Evolutionary conservation across 2,329 filamentous ascomycete genomes (phyloP).

Genomic region (Westerdykella sp.): DNA sequence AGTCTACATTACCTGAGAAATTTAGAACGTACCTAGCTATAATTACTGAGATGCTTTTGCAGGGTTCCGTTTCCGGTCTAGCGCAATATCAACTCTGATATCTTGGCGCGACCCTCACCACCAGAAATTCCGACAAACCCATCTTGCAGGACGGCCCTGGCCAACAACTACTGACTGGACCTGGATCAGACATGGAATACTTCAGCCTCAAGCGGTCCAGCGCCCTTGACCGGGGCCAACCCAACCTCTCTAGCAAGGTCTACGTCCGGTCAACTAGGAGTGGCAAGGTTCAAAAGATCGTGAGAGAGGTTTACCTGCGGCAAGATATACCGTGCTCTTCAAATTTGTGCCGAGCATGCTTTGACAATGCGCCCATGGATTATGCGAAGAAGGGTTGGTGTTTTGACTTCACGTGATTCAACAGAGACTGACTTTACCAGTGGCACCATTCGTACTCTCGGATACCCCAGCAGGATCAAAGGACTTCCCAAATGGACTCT

Average conservation of each 20-base stretch:
- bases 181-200: conserved; percentile 27
- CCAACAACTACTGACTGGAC: conserved; percentile 2
- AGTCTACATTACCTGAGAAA: too few species aligned
- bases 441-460: conserved; percentile 78
- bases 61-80: too few species aligned
- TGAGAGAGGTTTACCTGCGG: conserved; percentile 89
- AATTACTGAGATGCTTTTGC: not conserved
- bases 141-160: conserved; percentile 6
- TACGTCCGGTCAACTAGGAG: conserved; percentile 92
- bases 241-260: conserved; percentile 88
- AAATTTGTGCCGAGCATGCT: conserved; percentile 72
- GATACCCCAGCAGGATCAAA: conserved; percentile 81
- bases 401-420: conserved; percentile 6
- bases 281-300: conserved; percentile 98
- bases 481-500: conserved; percentile 78
- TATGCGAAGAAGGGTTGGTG: conserved; percentile 66
- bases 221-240: conserved; percentile 50
- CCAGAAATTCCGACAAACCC: conserved; percentile 18
- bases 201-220: conserved; percentile 54
- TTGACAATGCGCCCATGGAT: conserved; percentile 68
- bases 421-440: conserved; percentile 42
- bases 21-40: too few species aligned
- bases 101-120: conserved; percentile 24
- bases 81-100: conserved; percentile 5
- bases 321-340: conserved; percentile 98